phyloP scores from a whole-genome alignment of 257 asterid genomes.

The Apocynum venetum region DNA sequence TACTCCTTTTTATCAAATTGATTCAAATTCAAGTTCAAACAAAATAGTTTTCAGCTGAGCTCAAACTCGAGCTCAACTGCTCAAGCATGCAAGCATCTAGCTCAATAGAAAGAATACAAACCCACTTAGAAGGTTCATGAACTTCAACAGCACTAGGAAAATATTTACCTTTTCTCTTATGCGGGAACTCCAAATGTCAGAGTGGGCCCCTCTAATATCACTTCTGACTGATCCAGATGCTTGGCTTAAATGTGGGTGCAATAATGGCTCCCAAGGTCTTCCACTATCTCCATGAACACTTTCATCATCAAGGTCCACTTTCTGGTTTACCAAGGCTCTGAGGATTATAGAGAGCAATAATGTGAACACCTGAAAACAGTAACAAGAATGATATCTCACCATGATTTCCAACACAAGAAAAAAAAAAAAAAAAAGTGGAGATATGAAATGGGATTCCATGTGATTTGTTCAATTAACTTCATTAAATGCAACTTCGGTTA shows the following conservation, averaged over 20 bases:
- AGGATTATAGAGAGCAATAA: slow-evolving; percentile 54
- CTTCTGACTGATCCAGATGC: slow-evolving; percentile 45
- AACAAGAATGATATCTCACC: slow-evolving; percentile 12
- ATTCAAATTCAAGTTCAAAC: neutral
- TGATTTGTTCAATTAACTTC: neutral
- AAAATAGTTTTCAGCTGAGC: neutral
- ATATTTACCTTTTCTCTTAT: slow-evolving; percentile 68
- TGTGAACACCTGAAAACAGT: slow-evolving; percentile 54
- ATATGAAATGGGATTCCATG: slow-evolving; percentile 3
- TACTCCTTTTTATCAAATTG: neutral
- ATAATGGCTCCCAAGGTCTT: slow-evolving; percentile 57
- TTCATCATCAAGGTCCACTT: slow-evolving; percentile 50
- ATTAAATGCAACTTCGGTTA: neutral
- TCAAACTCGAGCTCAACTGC: neutral
- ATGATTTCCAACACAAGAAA: slow-evolving; percentile 3
- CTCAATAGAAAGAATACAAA: neutral
- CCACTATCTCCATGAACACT: slow-evolving; percentile 41
- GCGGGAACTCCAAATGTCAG: slow-evolving; percentile 74
- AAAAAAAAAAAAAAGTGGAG: neutral
- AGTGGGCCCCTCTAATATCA: slow-evolving; percentile 34
- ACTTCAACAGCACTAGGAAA: neutral
- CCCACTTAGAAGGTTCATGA: neutral
- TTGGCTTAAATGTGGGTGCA: slow-evolving; percentile 42
- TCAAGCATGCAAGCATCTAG: neutral
- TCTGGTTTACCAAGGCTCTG: slow-evolving; percentile 52